These are phyloP conservation scores for Saccharum spontaneum DNA, from an alignment of 176 grass and related monocot genomes.

Conservation along the genomic window DNA sequence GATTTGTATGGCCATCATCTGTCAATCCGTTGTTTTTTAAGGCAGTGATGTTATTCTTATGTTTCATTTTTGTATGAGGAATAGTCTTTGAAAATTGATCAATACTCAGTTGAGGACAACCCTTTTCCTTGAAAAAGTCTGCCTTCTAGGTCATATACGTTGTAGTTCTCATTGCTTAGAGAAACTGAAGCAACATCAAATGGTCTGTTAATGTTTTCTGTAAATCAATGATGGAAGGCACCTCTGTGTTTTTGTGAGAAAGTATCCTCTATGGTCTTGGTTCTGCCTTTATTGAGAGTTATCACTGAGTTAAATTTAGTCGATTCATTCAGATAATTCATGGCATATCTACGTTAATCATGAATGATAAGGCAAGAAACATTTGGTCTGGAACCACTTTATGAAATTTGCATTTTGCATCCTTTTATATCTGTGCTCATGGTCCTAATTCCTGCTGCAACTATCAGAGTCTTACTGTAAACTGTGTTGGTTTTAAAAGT, in stretches of 20 bases:
- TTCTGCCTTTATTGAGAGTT: not conserved
- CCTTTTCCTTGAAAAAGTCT: not conserved
- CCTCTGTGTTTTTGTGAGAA: not conserved
- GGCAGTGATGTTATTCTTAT: not conserved
- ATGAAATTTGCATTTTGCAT: not conserved
- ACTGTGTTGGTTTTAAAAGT: not conserved
- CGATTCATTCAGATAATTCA: not conserved
- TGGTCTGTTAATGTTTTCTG: not conserved
- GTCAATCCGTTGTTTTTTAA: not conserved
- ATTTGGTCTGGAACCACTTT: not conserved
- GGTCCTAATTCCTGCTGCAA: not conserved
- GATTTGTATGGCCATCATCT: not conserved
- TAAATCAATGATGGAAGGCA: not conserved
- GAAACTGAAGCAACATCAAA: not conserved
- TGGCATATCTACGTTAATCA: not conserved
- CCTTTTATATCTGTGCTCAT: not conserved
- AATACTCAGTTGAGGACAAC: not conserved
- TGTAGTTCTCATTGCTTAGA: not conserved
- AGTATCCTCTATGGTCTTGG: not conserved
- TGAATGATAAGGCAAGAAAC: not conserved
- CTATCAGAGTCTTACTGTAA: not conserved
- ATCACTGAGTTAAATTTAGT: not conserved
- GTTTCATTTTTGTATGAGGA: not conserved
- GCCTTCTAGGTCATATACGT: not conserved
- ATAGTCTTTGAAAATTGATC: not conserved